phyloP scores from a whole-genome alignment of 2,329 filamentous ascomycete genomes.

The Tolypocladium endophyticum region DNA sequence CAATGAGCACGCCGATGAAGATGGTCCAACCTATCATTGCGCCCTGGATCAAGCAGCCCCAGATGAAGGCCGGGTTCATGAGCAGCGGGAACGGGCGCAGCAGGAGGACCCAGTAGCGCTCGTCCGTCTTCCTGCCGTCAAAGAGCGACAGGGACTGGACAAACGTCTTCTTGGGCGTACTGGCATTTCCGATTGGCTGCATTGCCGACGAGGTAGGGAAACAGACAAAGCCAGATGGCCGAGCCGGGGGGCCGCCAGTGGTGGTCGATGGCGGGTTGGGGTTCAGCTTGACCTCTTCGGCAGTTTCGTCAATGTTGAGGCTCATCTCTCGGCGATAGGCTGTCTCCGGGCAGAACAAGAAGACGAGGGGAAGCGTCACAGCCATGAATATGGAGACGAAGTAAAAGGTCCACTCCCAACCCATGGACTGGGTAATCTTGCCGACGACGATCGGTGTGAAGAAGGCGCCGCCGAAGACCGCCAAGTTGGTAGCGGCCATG shows the following conservation, averaged over 20 bases:
- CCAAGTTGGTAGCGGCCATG: constrained; percentile 66
- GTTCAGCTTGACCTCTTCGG: constrained; percentile 18
- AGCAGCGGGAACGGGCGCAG: constrained; percentile 75
- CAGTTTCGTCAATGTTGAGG: constrained; percentile 45
- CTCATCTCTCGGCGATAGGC: constrained; percentile 57
- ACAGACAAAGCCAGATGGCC: constrained; percentile 14
- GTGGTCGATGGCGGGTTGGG: not conserved
- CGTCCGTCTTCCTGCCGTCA: constrained; percentile 72
- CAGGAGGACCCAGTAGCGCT: constrained; percentile 54
- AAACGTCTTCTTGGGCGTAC: constrained; percentile 46
- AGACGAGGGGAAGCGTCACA: constrained; percentile 55
- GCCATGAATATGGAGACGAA: constrained; percentile 77
- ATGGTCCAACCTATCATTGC: constrained; percentile 93
- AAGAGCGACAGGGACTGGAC: constrained; percentile 55
- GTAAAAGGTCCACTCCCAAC: constrained; percentile 86
- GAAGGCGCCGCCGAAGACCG: constrained; percentile 47
- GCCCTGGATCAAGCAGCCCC: constrained; percentile 72
- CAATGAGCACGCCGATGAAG: constrained; percentile 75
- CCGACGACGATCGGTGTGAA: constrained; percentile 83
- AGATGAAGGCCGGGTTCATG: constrained; percentile 75
- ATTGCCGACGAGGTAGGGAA: constrained; percentile 20
- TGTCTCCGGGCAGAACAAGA: constrained; percentile 79
- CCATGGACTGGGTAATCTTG: constrained; percentile 65
- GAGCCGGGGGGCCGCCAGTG: constrained; percentile 1
- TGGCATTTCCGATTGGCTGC: constrained; percentile 22